Evolutionary conservation across 441 rosid genomes (phyloP).

Genomic region (Syzygium syzygioides): DNA sequence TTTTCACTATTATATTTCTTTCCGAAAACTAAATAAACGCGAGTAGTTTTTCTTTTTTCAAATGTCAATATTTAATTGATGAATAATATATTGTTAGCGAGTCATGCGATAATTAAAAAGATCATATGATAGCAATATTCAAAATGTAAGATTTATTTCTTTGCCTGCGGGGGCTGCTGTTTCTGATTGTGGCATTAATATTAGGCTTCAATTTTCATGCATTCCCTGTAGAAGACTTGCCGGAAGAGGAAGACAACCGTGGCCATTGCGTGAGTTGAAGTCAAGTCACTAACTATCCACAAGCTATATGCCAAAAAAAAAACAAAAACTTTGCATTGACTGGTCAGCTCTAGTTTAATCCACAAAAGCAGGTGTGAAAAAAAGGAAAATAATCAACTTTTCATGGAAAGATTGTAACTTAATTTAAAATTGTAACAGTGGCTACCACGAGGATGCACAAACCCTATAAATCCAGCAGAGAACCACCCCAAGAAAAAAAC

Average conservation of each 20-base stretch:
- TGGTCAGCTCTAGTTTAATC: too few species aligned
- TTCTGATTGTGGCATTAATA: neutral
- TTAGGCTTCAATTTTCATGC: neutral
- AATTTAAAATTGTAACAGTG: neutral
- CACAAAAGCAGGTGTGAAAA: neutral
- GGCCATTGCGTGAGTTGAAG: too few species aligned
- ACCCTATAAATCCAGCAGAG: neutral
- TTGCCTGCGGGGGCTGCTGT: neutral
- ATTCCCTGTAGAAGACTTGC: neutral
- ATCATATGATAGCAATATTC: neutral
- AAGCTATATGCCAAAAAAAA: too few species aligned
- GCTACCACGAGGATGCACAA: neutral
- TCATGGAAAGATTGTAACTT: neutral
- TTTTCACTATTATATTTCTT: neutral
- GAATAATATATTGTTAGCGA: neutral
- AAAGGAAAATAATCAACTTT: neutral
- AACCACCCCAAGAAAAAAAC: neutral
- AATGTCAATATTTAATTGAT: neutral
- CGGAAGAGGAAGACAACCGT: too few species aligned
- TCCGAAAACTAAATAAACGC: neutral
- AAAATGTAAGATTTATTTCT: neutral
- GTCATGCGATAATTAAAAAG: neutral
- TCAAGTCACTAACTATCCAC: neutral
- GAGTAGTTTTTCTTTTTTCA: neutral
- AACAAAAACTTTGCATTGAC: too few species aligned